Conservation (phyloP, 2,329 filamentous ascomycete species). For the Tolypocladium album region DNA sequence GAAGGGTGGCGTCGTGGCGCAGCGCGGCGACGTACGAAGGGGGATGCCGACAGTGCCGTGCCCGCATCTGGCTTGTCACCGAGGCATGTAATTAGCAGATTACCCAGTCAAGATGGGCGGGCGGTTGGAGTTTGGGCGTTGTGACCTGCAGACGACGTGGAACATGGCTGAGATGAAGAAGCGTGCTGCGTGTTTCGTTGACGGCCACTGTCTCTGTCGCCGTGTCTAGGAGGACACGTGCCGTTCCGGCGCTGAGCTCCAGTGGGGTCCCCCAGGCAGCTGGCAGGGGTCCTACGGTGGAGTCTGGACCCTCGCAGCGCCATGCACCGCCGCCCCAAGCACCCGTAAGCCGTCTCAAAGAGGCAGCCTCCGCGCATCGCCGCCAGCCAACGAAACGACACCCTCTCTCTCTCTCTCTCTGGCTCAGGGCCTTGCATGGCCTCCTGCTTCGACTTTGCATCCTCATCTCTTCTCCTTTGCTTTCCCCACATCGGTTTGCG, state of each 20-base stretch:
- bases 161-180: not conserved
- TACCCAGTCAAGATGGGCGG: no score
- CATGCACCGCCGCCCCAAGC: no score
- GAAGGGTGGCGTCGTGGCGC: not conserved
- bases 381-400: not conserved
- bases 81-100: no score
- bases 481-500: not conserved
- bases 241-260: not conserved
- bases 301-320: no score
- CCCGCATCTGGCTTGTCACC: no score
- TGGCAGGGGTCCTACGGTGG: no score
- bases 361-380: not conserved
- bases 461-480: not conserved
- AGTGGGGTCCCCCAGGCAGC: not conserved
- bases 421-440: not conserved
- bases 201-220: not conserved
- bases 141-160: no score
- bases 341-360: not conserved
- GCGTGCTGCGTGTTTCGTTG: not conserved
- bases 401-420: not conserved
- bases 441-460: not conserved
- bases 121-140: no score
- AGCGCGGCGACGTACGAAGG: not conserved
- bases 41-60: no score
- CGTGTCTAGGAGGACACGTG: not conserved